These are phyloP conservation scores for Lumnitzera racemosa DNA, from an alignment of 345 rosid genomes.

Conservation along the genomic window DNA sequence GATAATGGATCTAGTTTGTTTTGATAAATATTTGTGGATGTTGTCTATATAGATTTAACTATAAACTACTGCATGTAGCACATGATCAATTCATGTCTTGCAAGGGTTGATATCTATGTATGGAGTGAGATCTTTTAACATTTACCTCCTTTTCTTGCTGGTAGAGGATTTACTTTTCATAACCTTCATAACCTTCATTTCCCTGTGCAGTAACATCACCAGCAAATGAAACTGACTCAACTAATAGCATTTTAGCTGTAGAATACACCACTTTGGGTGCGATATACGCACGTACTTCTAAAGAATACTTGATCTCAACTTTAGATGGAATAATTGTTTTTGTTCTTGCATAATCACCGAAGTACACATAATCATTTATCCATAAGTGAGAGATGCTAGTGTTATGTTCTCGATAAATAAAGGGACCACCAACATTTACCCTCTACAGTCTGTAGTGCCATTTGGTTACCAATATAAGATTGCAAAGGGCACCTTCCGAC, in stretches of 20 bases:
- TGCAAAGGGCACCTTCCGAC: no score
- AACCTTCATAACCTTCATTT: slow-evolving; percentile 4
- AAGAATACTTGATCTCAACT: slow-evolving; percentile 1
- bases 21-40: no score
- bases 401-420: slow-evolving; percentile 1
- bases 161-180: no score
- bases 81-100: no score
- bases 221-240: background rate
- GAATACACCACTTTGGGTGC: slow-evolving; percentile 21
- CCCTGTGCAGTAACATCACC: background rate
- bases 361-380: slow-evolving; percentile 7
- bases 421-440: slow-evolving; percentile 20
- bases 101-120: no score
- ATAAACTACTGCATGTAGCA: no score
- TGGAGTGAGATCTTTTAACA: no score
- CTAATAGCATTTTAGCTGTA: slow-evolving; percentile 13
- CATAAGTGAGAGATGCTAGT: slow-evolving; percentile 22
- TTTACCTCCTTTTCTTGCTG: no score
- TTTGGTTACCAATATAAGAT: background rate
- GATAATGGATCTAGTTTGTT: no score
- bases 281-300: slow-evolving; percentile 11
- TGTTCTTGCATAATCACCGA: background rate
- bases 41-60: no score
- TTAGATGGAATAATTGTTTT: background rate
- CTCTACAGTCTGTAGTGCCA: slow-evolving; percentile 15